Evolutionary conservation across 345 rosid genomes (phyloP).

Genomic region (Citrus reticulata): DNA sequence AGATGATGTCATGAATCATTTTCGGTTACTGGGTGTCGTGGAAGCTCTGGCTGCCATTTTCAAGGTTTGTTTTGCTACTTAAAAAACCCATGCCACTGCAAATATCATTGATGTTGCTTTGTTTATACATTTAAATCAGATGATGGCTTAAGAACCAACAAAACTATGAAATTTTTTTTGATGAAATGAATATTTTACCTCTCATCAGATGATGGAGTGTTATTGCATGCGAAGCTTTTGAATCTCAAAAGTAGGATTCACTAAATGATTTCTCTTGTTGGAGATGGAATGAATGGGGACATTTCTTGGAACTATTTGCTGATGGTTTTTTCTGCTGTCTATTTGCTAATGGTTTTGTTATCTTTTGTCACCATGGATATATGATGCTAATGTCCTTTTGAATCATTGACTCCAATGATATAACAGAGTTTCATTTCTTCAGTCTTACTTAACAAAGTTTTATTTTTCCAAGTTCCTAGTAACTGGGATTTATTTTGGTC

Average conservation of each 20-base stretch:
- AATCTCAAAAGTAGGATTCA: not conserved
- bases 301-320: not conserved
- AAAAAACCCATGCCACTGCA: not conserved
- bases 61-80: conserved; percentile 52
- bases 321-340: not conserved
- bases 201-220: not conserved
- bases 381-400: not conserved
- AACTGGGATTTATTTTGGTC: not conserved
- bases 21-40: conserved; percentile 77
- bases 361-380: not conserved
- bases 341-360: not conserved
- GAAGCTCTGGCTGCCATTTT: conserved; percentile 89
- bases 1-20: conserved; percentile 61
- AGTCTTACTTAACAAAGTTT: not conserved
- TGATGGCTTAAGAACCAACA: not conserved
- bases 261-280: not conserved
- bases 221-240: not conserved
- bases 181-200: not conserved
- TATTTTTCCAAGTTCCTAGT: not conserved
- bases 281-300: not conserved
- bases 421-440: not conserved
- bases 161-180: too few species aligned
- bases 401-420: not conserved
- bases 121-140: not conserved
- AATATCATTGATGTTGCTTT: not conserved